Base-by-base conservation (phyloP, 768 basidiomycete genomes). In the Pseudohyphozyma bogoriensis region DNA sequence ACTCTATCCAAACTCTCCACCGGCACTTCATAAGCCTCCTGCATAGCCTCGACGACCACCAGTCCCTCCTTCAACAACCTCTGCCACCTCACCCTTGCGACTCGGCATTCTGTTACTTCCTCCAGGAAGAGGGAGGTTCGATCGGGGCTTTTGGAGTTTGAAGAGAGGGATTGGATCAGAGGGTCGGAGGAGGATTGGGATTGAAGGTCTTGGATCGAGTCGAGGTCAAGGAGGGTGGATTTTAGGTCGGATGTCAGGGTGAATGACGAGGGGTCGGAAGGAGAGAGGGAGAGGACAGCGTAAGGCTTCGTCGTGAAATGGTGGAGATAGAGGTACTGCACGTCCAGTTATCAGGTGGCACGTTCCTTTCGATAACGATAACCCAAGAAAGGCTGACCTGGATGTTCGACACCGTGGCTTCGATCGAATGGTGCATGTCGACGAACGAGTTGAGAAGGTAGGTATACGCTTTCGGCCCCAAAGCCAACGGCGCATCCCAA, bases 341-440 rank as follows among this genome's bases (percentile, higher is more conserved):
- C 5, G 42, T 3, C n/a, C n/a, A n/a, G n/a, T n/a, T n/a, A n/a
- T n/a, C n/a, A n/a, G n/a, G n/a, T n/a, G 31, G 12, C 1, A 26
- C 16, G 6, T 20, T 29, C 31, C 33, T 5, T 40, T 40, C 12
- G 22, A 22, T n/a, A n/a, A n/a, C n/a, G n/a, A n/a, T 5, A n/a
- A 18, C 9, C 20, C 22, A 53, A n/a, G 13, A 20, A 32, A 20
- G 1, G 20, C 60, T 29, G 20, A 68, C 66, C 56, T 69, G 66
- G 9, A 70, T 22, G 18, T 35, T 60, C 13, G 64, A 63, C 22
- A 68, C 52, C 0, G 62, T 53, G 22, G 64, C 62, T 37, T 70
- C 66, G 40, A 68, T 64, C 24, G 66, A 68, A 20, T 66, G 64
- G 40, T 70, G 55, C 16, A 63, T 15, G 49, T 68, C 66, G 47